Conservation (phyloP, 2,329 filamentous ascomycete species). For the Aspergillus udagawae region DNA sequence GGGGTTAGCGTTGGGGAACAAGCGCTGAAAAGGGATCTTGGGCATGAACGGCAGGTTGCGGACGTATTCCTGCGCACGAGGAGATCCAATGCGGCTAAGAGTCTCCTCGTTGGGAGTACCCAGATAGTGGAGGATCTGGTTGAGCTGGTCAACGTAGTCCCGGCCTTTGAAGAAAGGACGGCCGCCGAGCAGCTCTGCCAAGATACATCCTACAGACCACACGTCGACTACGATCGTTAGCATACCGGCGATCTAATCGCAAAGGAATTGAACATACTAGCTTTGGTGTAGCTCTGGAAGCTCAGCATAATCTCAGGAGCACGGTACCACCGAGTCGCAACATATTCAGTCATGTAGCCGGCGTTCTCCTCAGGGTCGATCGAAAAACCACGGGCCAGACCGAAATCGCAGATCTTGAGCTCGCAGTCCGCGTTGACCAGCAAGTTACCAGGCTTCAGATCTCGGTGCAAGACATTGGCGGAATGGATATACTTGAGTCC, state of each 20-base stretch:
- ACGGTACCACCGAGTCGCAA: conserved; percentile 97
- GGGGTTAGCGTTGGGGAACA: conserved; percentile 93
- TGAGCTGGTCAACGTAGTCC: conserved; percentile 98
- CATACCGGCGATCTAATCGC: conserved; percentile 1
- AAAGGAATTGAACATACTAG: conserved; percentile 65
- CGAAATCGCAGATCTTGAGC: conserved; percentile 98
- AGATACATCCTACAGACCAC: conserved; percentile 97
- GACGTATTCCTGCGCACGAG: conserved; percentile 95
- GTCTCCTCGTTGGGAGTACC: conserved; percentile 96
- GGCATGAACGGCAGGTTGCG: conserved; percentile 93
- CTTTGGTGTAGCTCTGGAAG: conserved; percentile 99
- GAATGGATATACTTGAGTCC: conserved; percentile 99
- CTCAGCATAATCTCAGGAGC: conserved; percentile 99
- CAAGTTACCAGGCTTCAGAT: conserved; percentile 94
- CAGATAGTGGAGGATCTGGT: conserved; percentile 97
- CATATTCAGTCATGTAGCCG: conserved; percentile 99
- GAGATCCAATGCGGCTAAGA: conserved; percentile 86
- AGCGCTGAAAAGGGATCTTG: conserved; percentile 80
- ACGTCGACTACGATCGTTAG: conserved; percentile 71
- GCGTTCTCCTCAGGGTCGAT: conserved; percentile 97
- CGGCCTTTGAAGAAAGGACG: conserved; percentile 99
- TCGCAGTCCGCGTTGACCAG: conserved; percentile 99
- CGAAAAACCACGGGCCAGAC: conserved; percentile 91
- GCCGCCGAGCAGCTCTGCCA: conserved; percentile 91
- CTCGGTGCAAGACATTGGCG: conserved; percentile 93